These are phyloP conservation scores for Lipomyces orientalis DNA, from an alignment of 805 yeast genomes.

Conservation along the genomic window DNA sequence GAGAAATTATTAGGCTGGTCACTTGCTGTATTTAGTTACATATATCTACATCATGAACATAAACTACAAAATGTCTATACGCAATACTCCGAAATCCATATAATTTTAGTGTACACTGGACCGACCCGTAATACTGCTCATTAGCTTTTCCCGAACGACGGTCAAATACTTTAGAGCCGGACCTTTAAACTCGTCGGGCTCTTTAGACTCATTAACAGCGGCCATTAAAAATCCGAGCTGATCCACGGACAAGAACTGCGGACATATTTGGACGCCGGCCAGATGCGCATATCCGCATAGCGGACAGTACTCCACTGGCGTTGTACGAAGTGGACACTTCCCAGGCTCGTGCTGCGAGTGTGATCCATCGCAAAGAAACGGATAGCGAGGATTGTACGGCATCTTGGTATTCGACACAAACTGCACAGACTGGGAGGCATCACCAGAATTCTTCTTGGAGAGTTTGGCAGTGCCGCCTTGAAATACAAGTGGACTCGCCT, in stretches of 20 bases:
- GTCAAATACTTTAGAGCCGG: neutral
- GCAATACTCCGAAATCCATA: neutral
- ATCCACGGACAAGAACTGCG: constrained; percentile 10
- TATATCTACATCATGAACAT: too few relatives aligned
- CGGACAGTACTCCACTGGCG: constrained; percentile 21
- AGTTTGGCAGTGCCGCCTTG: neutral
- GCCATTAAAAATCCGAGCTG: constrained; percentile 7
- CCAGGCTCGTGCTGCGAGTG: constrained; percentile 27
- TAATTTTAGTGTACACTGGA: neutral
- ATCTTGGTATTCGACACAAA: neutral
- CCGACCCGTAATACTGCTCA: neutral
- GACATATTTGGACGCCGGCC: constrained; percentile 13
- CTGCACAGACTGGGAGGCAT: neutral
- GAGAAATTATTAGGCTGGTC: too few relatives aligned
- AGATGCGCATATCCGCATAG: constrained; percentile 22
- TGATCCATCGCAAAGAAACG: constrained; percentile 24
- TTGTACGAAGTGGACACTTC: constrained; percentile 23
- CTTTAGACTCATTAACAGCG: constrained; percentile 3
- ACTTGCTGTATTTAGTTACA: too few relatives aligned
- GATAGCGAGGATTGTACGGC: constrained; percentile 8
- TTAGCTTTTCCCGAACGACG: neutral
- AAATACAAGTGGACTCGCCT: neutral
- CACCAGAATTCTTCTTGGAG: neutral
- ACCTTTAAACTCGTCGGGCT: neutral
- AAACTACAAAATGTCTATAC: too few relatives aligned